A percentile compares a stretch with the other conserved stretches of the same genome.
Evolutionary conservation across 148 eudicot genomes (phyloP).

Genomic region (Oxyria digyna): DNA sequence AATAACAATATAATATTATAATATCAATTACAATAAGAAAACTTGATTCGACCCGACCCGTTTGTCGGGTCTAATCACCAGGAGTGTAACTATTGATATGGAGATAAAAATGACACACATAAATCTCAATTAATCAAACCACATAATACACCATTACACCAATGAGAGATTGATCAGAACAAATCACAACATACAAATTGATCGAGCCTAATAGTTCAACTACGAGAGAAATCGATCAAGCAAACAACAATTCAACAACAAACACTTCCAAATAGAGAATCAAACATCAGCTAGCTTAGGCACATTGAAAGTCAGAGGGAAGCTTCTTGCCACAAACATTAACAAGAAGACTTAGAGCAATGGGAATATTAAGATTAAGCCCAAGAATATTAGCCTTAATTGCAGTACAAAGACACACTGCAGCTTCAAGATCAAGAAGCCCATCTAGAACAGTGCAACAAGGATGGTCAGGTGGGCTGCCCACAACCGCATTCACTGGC

Average conservation of each 20-base stretch:
- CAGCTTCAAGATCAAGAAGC: conserved; percentile 24
- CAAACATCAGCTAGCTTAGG: background rate
- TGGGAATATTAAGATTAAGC: conserved; percentile 21
- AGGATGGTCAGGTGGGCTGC: conserved; percentile 21
- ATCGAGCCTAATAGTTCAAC: background rate
- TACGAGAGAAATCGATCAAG: background rate
- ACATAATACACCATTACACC: background rate
- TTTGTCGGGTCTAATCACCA: too few species aligned
- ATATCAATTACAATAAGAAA: too few species aligned
- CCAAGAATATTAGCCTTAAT: conserved; percentile 28
- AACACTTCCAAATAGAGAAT: background rate
- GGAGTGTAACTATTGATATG: too few species aligned
- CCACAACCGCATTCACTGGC: conserved; percentile 21
- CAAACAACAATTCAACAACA: background rate
- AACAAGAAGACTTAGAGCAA: conserved; percentile 23
- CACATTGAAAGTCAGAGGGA: conserved; percentile 13
- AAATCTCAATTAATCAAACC: background rate
- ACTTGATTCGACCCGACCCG: too few species aligned
- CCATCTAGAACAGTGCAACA: conserved; percentile 24
- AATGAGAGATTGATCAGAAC: background rate
- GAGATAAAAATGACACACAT: background rate
- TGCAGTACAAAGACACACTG: conserved; percentile 30
- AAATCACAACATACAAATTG: background rate
- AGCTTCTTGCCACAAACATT: conserved; percentile 23
- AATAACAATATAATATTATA: too few species aligned